These are phyloP conservation scores for Pseudogymnoascus sp. DNA, from an alignment of 2,329 filamentous ascomycete species.

Conservation along the genomic window DNA sequence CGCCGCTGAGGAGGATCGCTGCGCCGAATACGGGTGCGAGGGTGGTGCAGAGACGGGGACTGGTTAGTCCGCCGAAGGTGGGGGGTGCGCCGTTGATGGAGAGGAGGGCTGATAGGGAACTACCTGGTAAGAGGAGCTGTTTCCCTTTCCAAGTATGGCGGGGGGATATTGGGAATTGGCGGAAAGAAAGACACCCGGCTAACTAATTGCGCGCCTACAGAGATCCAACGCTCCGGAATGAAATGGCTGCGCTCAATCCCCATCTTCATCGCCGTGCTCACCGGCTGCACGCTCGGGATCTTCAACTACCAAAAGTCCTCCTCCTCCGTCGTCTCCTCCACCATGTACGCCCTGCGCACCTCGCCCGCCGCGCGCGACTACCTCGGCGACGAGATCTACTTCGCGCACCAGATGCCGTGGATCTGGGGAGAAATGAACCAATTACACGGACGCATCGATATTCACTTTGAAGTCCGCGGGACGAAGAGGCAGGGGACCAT, in stretches of 20 bases:
- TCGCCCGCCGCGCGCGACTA: slow-evolving; percentile 64
- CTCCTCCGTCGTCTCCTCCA: slow-evolving; percentile 77
- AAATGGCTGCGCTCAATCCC: slow-evolving; percentile 68
- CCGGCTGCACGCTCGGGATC: slow-evolving; percentile 68
- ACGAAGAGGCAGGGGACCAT: slow-evolving; percentile 63
- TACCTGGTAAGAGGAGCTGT: slow-evolving; percentile 44
- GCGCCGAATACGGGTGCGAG: slow-evolving; percentile 11
- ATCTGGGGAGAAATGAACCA: slow-evolving; percentile 86
- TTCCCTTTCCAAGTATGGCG: background rate
- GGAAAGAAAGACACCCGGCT: background rate
- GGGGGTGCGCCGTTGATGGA: slow-evolving; percentile 58
- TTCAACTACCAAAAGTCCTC: slow-evolving; percentile 99
- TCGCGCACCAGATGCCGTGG: slow-evolving; percentile 71
- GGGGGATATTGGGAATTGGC: background rate
- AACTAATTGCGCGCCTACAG: slow-evolving; percentile 14
- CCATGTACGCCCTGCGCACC: slow-evolving; percentile 85
- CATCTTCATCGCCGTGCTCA: slow-evolving; percentile 67
- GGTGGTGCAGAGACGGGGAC: slow-evolving; percentile 34
- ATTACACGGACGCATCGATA: slow-evolving; percentile 82
- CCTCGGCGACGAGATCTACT: slow-evolving; percentile 83
- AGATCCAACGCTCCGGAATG: slow-evolving; percentile 25
- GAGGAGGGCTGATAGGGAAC: slow-evolving; percentile 55
- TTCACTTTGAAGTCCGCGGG: slow-evolving; percentile 79
- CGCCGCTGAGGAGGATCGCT: slow-evolving; percentile 2
- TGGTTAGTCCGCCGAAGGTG: slow-evolving; percentile 47